Base-by-base conservation (phyloP, 2,329 filamentous ascomycete genomes). In the Aspergillus uvarum region DNA sequence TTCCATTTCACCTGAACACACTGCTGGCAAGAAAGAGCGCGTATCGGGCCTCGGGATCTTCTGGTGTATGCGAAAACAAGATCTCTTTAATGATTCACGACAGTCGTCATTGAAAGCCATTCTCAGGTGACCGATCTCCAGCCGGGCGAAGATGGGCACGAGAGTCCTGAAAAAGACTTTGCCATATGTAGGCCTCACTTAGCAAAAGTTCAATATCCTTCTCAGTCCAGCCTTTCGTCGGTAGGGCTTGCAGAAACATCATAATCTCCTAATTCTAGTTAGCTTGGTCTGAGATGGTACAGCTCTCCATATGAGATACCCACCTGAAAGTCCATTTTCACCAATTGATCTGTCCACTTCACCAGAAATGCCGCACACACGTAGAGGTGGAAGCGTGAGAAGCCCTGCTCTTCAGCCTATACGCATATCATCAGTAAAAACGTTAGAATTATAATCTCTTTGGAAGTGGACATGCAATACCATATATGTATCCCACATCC, bases 401-500 rank as follows among this genome's bases (percentile, higher is more conserved):
- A 99, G 52, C 95, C 96, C 79, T 97, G 92, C 72, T 98, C 95
- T 82, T 99, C 96, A 52, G 95, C 92, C 94, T 98, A 67, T 61
- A 63, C 44, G 52, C 35, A 14, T 61, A 62, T 65, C 66, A 68
- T 61, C 58, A 65, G 54, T 56, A 44, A 16, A 26, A 51, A n/a
- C 44, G 32, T 47, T n/a, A 31, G n/a, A 26, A 21, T 14, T 31
- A 31, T 24, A 2, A 52, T 12, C 31, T 21, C 14, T 24, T 31
- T 22, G 38, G 32, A 29, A 19, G 4, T 19, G 19, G 54, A 26
- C 24, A 29, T 52, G 31, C 44, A 54, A 78, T 81, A 97, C 94
- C 80, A 99, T 85, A 79, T 99, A 99, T 26, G 95, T 99, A 77
- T 99, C 95, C 95, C 95, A 99, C 95, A 99, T 99, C 68, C 95